Conservation (phyloP, 2,329 filamentous ascomycete species). For the Colletotrichum kahawae region DNA sequence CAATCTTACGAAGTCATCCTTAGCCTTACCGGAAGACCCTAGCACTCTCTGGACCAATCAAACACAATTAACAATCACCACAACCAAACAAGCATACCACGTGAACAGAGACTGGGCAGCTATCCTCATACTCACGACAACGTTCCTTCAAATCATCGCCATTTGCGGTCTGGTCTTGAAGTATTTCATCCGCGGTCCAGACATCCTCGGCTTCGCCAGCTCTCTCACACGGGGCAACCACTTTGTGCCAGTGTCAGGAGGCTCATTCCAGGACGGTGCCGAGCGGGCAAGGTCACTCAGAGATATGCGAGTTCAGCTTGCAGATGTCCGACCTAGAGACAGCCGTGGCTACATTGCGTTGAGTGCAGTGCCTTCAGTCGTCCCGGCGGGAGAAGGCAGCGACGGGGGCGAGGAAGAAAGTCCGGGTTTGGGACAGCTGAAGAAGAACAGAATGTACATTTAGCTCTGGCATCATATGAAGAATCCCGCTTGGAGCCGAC, state of each 20-base stretch:
- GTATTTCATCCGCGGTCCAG: background rate
- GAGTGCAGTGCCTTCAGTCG: rapidly evolving
- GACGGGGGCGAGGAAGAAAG: background rate
- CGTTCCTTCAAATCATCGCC: background rate
- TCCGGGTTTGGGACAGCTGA: rapidly evolving
- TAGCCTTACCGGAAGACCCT: no score
- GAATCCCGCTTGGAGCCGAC: no score
- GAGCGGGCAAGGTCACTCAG: background rate
- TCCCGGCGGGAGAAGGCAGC: rapidly evolving
- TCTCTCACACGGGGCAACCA: background rate
- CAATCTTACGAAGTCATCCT: no score
- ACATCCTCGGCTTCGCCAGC: background rate
- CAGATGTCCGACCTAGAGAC: background rate
- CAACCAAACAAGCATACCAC: no score
- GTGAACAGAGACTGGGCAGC: no score
- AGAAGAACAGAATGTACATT: no score
- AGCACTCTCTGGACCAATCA: no score
- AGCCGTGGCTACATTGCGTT: background rate
- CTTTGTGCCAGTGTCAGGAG: background rate
- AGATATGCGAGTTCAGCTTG: background rate
- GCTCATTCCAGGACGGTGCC: background rate
- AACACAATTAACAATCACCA: no score
- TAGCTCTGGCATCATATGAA: no score
- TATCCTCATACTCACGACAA: background rate
- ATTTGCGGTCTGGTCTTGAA: background rate